A percentile compares a stretch with the other conserved stretches of the same genome.
Conservation (phyloP, 306 rosid species). For the Cicer yamashitae region DNA sequence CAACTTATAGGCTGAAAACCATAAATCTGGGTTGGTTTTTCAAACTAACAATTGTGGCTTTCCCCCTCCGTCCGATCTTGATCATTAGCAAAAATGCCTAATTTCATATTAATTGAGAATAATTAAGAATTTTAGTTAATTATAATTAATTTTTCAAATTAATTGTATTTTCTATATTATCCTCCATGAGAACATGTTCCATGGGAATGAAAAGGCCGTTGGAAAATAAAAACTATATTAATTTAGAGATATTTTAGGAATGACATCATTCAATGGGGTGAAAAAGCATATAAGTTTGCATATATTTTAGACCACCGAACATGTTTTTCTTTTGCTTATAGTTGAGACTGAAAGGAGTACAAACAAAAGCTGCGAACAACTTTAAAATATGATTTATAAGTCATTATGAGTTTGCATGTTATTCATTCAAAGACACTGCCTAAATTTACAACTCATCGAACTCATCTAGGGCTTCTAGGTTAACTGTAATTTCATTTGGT, state of each 20-base stretch:
- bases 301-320: not conserved
- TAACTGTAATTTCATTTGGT: conserved; percentile 18
- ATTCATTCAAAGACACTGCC: not conserved
- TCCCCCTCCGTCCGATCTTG: not conserved
- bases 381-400: not conserved
- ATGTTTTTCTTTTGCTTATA: not conserved
- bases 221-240: not conserved
- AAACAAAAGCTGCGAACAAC: not conserved
- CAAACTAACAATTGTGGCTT: not conserved
- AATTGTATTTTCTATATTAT: too few species aligned
- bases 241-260: not conserved
- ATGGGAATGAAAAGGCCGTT: not conserved
- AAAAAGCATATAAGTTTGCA: not conserved
- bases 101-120: not conserved
- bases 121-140: not conserved
- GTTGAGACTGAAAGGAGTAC: too few species aligned
- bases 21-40: not conserved
- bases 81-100: not conserved
- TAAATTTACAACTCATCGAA: conserved; percentile 8
- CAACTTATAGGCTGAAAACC: conserved; percentile 9
- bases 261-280: not conserved
- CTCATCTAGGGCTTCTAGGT: not conserved
- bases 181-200: too few species aligned
- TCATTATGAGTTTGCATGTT: conserved; percentile 17
- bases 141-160: not conserved